These are phyloP conservation scores for Penicillium taxi DNA, from an alignment of 495 filamentous ascomycete species.

Conservation along the genomic window DNA sequence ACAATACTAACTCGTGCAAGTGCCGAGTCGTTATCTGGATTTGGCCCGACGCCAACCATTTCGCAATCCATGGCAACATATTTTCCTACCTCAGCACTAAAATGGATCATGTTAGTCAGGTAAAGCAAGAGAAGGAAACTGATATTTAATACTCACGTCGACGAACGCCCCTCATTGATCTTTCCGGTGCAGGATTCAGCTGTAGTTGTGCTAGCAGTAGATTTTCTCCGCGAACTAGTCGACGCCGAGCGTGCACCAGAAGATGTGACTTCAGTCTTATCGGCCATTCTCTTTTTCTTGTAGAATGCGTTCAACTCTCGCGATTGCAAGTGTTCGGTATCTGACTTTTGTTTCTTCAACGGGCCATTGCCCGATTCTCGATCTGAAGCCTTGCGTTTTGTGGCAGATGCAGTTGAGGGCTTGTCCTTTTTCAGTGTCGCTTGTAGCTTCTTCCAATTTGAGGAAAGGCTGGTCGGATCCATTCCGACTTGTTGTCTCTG, in stretches of 20 bases:
- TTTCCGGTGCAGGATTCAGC: constrained; percentile 20
- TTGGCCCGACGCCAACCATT: constrained; percentile 86
- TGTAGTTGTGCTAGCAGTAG: constrained; percentile 13
- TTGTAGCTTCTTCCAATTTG: constrained; percentile 73
- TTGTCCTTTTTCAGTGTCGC: constrained; percentile 49
- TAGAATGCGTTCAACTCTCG: too few relatives aligned
- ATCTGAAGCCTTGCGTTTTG: constrained; percentile 34
- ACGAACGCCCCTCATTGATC: constrained; percentile 46
- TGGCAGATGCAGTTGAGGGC: constrained; percentile 12
- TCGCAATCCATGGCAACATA: constrained; percentile 94
- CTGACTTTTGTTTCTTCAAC: constrained; percentile 33
- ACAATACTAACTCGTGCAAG: constrained; percentile 82
- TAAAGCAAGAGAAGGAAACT: background rate
- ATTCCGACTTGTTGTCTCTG: constrained; percentile 22
- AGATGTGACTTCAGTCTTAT: constrained; percentile 11
- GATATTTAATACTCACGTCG: constrained; percentile 25
- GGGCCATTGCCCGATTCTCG: constrained; percentile 25
- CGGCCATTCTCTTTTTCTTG: constrained; percentile 34
- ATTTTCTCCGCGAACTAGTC: constrained; percentile 20
- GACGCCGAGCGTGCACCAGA: constrained; percentile 8
- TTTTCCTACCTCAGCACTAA: constrained; percentile 58
- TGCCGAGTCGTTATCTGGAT: constrained; percentile 54
- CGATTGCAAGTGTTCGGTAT: constrained; percentile 15
- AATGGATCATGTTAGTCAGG: constrained; percentile 7
- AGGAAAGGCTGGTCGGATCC: constrained; percentile 42